phyloP scores from a whole-genome alignment of 2,329 filamentous ascomycete species.

The Blastomyces emzantsi region DNA sequence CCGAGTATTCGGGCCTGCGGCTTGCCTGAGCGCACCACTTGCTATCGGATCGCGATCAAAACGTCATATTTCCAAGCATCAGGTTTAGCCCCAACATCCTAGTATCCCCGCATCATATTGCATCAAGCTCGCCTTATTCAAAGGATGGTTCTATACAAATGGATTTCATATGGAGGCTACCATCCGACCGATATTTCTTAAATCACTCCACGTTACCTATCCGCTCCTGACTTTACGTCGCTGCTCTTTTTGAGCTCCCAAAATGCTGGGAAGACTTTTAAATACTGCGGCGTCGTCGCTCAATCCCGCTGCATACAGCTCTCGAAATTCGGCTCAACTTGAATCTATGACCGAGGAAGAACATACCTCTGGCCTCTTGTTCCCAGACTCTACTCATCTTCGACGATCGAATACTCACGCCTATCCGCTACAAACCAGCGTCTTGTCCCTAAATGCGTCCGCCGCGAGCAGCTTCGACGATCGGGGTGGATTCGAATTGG shows the following conservation, averaged over 20 bases:
- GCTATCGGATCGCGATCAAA: not conserved
- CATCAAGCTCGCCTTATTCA: not conserved
- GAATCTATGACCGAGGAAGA: conserved; percentile 44
- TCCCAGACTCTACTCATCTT: conserved; percentile 38
- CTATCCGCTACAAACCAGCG: conserved; percentile 35
- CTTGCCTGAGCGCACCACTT: not conserved
- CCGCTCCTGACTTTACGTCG: not conserved
- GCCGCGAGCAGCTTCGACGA: conserved; percentile 40
- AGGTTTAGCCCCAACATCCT: not conserved
- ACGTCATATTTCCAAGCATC: conserved; percentile 4
- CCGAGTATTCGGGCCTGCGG: not conserved
- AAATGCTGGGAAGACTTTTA: conserved; percentile 37
- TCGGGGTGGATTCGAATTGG: conserved; percentile 38
- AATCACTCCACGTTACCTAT: not conserved
- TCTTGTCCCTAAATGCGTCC: conserved; percentile 37
- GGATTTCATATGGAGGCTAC: conserved; percentile 11
- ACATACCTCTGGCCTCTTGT: conserved; percentile 41
- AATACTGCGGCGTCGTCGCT: conserved; percentile 38
- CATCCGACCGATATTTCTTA: conserved; percentile 5
- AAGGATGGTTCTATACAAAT: conserved; percentile 8
- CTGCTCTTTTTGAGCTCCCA: not conserved
- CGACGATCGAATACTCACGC: conserved; percentile 34
- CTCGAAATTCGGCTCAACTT: conserved; percentile 31
- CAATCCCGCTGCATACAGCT: conserved; percentile 33
- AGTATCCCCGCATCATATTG: not conserved